phyloP scores from a whole-genome alignment of 2,329 filamentous ascomycete species.

The Botrytis tulipae region DNA sequence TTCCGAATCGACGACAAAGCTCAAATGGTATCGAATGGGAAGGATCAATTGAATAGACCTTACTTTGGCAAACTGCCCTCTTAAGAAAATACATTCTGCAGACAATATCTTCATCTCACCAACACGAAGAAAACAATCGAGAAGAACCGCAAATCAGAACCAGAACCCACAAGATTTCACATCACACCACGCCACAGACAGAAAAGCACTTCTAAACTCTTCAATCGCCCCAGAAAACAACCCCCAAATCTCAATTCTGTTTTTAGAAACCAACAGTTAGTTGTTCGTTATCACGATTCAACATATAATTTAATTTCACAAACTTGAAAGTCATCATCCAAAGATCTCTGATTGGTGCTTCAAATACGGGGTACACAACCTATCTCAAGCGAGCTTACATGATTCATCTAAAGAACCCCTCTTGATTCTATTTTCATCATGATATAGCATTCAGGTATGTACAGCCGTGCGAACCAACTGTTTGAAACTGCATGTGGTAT shows the following conservation, averaged over 20 bases:
- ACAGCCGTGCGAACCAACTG: background rate
- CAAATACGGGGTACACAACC: background rate
- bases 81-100: background rate
- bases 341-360: background rate
- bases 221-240: background rate
- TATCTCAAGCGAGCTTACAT: slow-evolving; percentile 3
- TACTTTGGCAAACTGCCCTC: background rate
- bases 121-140: background rate
- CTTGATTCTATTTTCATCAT: slow-evolving; percentile 4
- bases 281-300: no score
- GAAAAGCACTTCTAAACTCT: background rate
- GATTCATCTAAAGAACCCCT: background rate
- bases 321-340: background rate
- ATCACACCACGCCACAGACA: background rate
- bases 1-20: background rate
- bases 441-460: background rate
- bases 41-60: background rate
- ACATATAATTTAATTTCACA: background rate
- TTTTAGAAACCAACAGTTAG: background rate
- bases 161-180: background rate
- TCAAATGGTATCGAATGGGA: background rate
- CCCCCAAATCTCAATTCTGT: background rate
- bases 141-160: background rate
- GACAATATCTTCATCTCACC: background rate
- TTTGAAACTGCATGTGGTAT: background rate